Percentiles rank a stretch among this genome's conserved stretches.
phyloP scores from a whole-genome alignment of 2,329 filamentous ascomycete genomes.

The Xylaria sp. region DNA sequence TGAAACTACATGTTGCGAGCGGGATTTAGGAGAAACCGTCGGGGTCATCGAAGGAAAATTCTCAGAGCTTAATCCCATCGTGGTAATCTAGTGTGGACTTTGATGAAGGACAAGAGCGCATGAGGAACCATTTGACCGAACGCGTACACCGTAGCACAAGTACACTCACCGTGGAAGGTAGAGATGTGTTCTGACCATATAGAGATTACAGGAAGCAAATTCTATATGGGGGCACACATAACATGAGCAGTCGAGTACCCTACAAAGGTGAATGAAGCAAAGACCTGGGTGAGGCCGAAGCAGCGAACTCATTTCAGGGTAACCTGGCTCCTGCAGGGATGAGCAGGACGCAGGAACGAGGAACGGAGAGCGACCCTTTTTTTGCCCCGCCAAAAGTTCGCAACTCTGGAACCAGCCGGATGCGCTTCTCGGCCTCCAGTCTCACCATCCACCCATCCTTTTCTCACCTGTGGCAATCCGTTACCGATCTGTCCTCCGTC shows the following conservation, averaged over 20 bases:
- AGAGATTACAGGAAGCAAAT: too few species aligned
- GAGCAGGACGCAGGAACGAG: too few species aligned
- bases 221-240: neutral
- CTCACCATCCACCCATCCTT: slow-evolving; percentile 12
- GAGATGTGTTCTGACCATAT: neutral
- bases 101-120: neutral
- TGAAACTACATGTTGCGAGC: neutral
- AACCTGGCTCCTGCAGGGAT: slow-evolving; percentile 15
- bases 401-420: neutral
- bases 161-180: neutral
- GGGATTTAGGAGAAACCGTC: neutral
- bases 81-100: neutral
- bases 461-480: slow-evolving; percentile 8
- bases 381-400: slow-evolving; percentile 32
- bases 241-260: too few species aligned
- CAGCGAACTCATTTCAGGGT: slow-evolving; percentile 13
- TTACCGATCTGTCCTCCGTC: slow-evolving; percentile 8
- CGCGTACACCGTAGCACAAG: neutral
- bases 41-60: neutral
- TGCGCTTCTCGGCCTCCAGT: slow-evolving; percentile 17
- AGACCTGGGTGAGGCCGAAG: neutral
- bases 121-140: neutral
- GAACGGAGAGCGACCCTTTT: slow-evolving; percentile 16
- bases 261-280: neutral
- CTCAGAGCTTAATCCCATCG: neutral